phyloP scores from a whole-genome alignment of 2,329 filamentous ascomycete species.

The Calycina herbarum region DNA sequence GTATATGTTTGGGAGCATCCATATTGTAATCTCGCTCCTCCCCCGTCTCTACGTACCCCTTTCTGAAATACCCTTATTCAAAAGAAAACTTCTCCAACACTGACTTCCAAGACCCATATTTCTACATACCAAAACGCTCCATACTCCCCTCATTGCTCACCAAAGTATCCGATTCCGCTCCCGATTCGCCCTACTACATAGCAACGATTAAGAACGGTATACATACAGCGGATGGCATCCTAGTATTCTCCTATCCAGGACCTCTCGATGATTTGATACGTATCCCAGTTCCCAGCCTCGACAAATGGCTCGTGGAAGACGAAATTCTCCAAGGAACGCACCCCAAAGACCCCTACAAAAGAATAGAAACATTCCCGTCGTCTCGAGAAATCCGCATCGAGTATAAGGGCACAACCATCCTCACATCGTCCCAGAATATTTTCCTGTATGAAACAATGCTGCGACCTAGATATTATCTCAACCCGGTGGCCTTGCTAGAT shows the following conservation, averaged over 20 bases:
- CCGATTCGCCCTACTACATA: constrained; percentile 13
- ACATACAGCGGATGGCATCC: background rate
- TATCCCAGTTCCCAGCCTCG: constrained; percentile 25
- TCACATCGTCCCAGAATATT: constrained; percentile 45
- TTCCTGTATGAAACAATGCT: constrained; percentile 63
- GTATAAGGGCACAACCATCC: constrained; percentile 45
- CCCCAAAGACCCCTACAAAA: constrained; percentile 67
- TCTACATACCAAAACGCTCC: constrained; percentile 40
- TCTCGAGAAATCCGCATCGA: constrained; percentile 53
- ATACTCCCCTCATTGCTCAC: constrained; percentile 16
- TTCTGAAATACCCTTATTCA: background rate
- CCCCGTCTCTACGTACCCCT: background rate
- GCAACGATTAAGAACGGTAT: constrained; percentile 8
- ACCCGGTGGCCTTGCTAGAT: constrained; percentile 15
- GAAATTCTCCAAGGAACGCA: constrained; percentile 56
- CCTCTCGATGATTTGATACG: constrained; percentile 20
- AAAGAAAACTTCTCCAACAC: background rate
- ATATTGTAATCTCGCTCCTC: constrained; percentile 22
- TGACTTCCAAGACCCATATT: constrained; percentile 42
- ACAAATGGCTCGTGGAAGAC: constrained; percentile 58
- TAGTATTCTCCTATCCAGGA: background rate
- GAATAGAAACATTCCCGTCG: constrained; percentile 61
- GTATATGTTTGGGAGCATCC: constrained; percentile 48
- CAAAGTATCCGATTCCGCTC: constrained; percentile 37
- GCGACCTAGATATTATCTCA: constrained; percentile 55